Evolutionary conservation across 129 eudicot species (phyloP), one percentile per base, ranked within the genome.

Genomic region (Centaurea solstitialis): DNA sequence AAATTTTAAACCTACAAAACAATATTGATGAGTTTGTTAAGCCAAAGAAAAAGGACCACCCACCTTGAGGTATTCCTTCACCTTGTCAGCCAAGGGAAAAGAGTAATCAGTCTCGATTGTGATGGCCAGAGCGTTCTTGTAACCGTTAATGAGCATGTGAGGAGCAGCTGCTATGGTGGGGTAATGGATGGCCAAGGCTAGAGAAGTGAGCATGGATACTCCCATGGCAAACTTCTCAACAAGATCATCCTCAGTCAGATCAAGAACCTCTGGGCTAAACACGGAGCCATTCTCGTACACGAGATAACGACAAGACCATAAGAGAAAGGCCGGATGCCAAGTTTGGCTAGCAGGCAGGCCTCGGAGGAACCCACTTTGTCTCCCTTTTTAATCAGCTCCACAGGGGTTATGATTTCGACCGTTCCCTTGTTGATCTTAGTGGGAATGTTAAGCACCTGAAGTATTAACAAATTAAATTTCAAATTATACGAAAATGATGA

Each of bases 371-470:
- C 96, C 53, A 93, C 98, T 84, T 93, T 93, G 59, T 93, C 97
- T 26, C 96, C 96, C 88, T 91, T 89, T 84, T 85, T 88, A 77
- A 93, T 89, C 21, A 93, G 97, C 85, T 93, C 98, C 17, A 89
- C 97, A 35, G 91, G 94, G 38, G 97, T 91, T 78, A 91, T 89
- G 53, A 93, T 93, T 87, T 93, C 98, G 11, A 93, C 96, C 28
- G 96, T 91, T 68, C 96, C 98, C 94, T 89, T 91, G 88, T 93
- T 93, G 71, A 93, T 93, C 88, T 93, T 93, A 65, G 98, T 91
- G 12, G 98, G 98, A 12, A 93, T 93, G 86, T 93, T 93, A 5
- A 93, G 90, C 28, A 93, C 96, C 93, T 93, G 76, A 7, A 17
- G 40, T 0, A 38, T 13, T 13, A 69, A 9, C 13, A 4, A 9